phyloP scores from a whole-genome alignment of 257 asterid genomes.

The Cynanchum wilfordii region DNA sequence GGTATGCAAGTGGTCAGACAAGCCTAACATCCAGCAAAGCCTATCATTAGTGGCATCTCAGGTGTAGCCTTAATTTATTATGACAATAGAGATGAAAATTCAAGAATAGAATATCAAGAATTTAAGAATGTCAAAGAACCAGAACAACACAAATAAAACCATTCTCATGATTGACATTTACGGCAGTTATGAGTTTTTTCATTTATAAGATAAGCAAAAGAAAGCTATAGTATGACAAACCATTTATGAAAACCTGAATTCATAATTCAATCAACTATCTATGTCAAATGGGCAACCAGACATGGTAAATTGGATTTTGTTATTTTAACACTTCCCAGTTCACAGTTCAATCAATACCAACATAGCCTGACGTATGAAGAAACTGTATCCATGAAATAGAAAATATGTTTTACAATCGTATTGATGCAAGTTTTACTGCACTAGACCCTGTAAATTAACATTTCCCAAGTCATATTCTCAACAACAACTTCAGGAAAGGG shows the following conservation, averaged over 20 bases:
- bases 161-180: neutral
- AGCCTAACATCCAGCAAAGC: neutral
- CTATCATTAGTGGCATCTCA: neutral
- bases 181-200: neutral
- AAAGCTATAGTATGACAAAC: neutral
- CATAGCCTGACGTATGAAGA: neutral
- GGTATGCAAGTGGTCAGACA: neutral
- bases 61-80: neutral
- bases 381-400: neutral
- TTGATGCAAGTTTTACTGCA: neutral
- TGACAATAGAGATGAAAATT: neutral
- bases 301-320: neutral
- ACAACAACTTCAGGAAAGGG: neutral
- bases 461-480: neutral
- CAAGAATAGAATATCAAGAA: neutral
- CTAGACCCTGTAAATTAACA: neutral
- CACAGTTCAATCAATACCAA: neutral
- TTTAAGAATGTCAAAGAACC: neutral
- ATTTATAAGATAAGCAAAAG: constrained; percentile 1
- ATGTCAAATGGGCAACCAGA: neutral
- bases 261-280: neutral
- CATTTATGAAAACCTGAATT: neutral
- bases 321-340: neutral
- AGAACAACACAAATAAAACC: neutral
- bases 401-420: neutral